phyloP scores from a whole-genome alignment of 192 early-diverging fungal species.

The Thamnidium elegans region DNA sequence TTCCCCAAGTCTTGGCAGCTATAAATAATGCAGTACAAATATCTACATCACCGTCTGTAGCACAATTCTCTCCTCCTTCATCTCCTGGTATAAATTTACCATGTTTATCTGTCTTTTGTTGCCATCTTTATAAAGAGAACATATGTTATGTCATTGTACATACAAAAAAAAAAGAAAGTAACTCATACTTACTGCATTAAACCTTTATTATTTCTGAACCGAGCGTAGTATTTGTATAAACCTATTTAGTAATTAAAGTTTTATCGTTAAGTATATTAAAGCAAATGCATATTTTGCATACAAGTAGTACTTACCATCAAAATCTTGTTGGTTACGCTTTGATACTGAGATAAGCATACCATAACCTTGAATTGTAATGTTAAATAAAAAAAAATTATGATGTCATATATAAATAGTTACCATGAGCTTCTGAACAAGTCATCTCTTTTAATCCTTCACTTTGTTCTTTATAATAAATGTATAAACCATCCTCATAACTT shows the following conservation, averaged over 20 bases:
- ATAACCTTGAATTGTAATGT: slow-evolving; percentile 36
- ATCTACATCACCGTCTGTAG: slow-evolving; percentile 56
- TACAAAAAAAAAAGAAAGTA: too few species aligned
- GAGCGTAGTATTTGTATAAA: slow-evolving; percentile 46
- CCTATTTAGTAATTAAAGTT: too few species aligned
- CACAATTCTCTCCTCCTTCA: slow-evolving; percentile 49
- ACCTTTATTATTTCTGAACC: slow-evolving; percentile 46
- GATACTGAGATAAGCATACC: slow-evolving; percentile 53
- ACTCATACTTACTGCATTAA: slow-evolving; percentile 44
- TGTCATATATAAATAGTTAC: slow-evolving; percentile 7
- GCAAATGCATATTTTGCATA: too few species aligned
- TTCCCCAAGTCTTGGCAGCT: slow-evolving; percentile 44
- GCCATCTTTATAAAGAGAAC: slow-evolving; percentile 49
- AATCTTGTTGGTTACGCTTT: slow-evolving; percentile 51
- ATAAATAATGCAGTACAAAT: slow-evolving; percentile 52
- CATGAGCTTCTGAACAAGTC: slow-evolving; percentile 53
- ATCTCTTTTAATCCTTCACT: slow-evolving; percentile 47
- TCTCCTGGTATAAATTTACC: slow-evolving; percentile 42
- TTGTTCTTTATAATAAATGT: slow-evolving; percentile 53
- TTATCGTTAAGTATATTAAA: too few species aligned
- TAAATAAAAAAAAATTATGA: not conserved
- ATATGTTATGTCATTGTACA: not conserved
- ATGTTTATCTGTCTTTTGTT: slow-evolving; percentile 39
- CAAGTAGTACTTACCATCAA: slow-evolving; percentile 37
- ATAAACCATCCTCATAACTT: slow-evolving; percentile 43